phyloP scores from a whole-genome alignment of 179 eudicot species.

The Beta lomatogona region DNA sequence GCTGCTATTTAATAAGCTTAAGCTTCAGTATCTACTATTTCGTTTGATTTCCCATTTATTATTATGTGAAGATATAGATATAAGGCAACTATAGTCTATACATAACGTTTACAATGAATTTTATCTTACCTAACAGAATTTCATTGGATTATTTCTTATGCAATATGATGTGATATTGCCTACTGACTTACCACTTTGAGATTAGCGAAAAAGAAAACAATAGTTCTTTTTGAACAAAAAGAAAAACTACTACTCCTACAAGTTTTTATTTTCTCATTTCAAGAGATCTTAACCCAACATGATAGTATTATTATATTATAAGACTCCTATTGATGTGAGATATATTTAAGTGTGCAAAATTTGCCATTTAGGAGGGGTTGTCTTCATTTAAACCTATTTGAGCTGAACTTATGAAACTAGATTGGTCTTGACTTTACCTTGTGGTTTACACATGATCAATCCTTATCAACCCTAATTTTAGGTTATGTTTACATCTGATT shows the following conservation, averaged over 20 bases:
- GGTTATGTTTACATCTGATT: no score
- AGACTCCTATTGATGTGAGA: background rate
- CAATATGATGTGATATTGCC: background rate
- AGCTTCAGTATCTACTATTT: background rate
- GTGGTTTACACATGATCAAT: no score
- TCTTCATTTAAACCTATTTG: no score
- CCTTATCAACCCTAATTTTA: no score
- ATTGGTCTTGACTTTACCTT: no score
- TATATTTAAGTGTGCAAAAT: background rate
- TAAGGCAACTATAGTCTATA: background rate
- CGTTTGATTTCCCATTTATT: no score
- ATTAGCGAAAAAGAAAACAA: background rate
- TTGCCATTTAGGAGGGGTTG: no score
- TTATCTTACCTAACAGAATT: background rate
- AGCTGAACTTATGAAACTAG: no score
- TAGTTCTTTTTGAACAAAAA: background rate
- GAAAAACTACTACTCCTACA: background rate
- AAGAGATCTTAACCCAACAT: background rate
- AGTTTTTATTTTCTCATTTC: background rate
- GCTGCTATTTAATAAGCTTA: slow-evolving; percentile 9
- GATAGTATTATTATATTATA: background rate
- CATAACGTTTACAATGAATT: no score
- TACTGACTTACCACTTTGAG: background rate
- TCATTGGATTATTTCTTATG: background rate
- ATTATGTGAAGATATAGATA: background rate